phyloP scores from a whole-genome alignment of 1,284 basidiomycete species.

The Exobasidium rhododendri region DNA sequence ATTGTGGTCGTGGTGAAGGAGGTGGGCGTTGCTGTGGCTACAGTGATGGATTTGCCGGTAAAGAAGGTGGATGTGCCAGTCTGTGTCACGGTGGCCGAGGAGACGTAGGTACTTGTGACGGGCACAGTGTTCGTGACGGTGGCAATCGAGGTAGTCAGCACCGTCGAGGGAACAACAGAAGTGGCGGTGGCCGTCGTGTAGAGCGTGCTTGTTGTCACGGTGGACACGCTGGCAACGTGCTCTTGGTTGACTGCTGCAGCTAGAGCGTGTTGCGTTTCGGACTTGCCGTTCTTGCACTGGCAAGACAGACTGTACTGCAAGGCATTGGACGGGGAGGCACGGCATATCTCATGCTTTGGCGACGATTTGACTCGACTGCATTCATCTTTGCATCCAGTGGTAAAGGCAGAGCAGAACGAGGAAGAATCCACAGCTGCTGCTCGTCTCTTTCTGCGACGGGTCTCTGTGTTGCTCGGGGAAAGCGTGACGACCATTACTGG shows the following conservation, averaged over 20 bases:
- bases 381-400: neutral
- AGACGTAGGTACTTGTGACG: neutral
- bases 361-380: slow-evolving; percentile 1
- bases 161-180: neutral
- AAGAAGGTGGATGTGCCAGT: neutral
- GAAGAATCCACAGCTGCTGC: neutral
- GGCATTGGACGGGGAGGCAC: neutral
- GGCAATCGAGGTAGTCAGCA: neutral
- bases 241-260: neutral
- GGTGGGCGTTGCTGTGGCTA: neutral
- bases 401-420: slow-evolving; percentile 6
- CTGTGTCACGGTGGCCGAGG: neutral
- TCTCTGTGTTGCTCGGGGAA: too few relatives aligned
- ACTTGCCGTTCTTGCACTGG: slow-evolving; percentile 7
- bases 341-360: neutral
- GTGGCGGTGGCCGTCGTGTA: neutral
- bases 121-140: neutral
- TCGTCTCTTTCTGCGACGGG: too few relatives aligned
- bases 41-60: neutral
- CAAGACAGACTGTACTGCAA: slow-evolving; percentile 4
- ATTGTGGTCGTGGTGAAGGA: neutral
- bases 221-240: neutral
- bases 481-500: neutral
- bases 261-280: slow-evolving; percentile 3
- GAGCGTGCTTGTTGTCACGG: neutral